Conservation (phyloP, 495 filamentous ascomycete species). For the Recurvomyces mirabilis region DNA sequence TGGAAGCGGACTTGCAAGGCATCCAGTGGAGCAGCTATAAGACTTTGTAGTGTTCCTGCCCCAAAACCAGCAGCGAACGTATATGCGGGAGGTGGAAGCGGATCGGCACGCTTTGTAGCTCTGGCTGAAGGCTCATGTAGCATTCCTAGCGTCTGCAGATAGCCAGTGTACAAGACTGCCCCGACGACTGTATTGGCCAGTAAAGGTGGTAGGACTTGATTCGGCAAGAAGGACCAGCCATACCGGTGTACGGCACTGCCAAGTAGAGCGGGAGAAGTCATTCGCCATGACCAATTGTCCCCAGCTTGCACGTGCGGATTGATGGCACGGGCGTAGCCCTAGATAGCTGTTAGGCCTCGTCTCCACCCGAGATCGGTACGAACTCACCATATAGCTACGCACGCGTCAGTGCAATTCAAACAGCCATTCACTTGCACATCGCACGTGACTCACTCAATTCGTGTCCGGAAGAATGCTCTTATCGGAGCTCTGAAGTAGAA, state of each 20-base stretch:
- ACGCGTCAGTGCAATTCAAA: neutral
- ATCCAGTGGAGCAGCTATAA: conserved; percentile 79
- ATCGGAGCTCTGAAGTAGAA: conserved; percentile 85
- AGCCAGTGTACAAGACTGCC: conserved; percentile 76
- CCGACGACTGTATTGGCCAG: conserved; percentile 74
- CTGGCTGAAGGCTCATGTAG: conserved; percentile 63
- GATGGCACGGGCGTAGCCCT: conserved; percentile 59
- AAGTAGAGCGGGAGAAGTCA: conserved; percentile 67
- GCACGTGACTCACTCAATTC: conserved; percentile 70
- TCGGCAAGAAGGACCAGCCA: conserved; percentile 79
- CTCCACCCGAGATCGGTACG: neutral
- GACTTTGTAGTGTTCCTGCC: conserved; percentile 65
- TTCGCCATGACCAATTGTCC: conserved; percentile 54
- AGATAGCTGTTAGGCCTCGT: conserved; percentile 8
- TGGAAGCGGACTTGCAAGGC: conserved; percentile 73
- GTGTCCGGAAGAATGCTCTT: conserved; percentile 78
- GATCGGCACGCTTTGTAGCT: conserved; percentile 58
- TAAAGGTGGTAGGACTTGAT: conserved; percentile 77
- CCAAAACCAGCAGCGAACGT: conserved; percentile 69
- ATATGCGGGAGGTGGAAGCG: conserved; percentile 51
- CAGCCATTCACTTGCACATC: too few relatives aligned
- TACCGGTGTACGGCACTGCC: conserved; percentile 65
- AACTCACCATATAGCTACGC: conserved; percentile 47
- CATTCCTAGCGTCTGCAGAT: conserved; percentile 63
- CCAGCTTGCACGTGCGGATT: conserved; percentile 47